These are phyloP conservation scores for Tylopilus felleus DNA, from an alignment of 768 basidiomycete genomes.

Conservation along the genomic window DNA sequence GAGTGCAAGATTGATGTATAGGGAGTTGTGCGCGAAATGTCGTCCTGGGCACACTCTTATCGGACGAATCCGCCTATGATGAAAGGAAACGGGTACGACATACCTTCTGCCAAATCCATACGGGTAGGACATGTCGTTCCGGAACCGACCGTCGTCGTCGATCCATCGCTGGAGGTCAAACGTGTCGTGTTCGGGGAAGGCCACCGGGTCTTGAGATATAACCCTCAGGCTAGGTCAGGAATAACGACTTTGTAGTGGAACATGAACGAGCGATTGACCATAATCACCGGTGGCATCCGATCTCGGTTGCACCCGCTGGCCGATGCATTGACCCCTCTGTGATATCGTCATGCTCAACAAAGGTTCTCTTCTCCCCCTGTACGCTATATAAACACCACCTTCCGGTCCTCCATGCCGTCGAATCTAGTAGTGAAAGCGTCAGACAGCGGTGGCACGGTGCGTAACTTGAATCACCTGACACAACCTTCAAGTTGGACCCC, in stretches of 20 bases:
- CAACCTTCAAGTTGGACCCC: too few relatives aligned
- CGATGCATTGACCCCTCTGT: conserved; percentile 23
- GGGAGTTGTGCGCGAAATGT: neutral
- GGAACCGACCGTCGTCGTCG: conserved; percentile 35
- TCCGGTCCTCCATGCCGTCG: too few relatives aligned
- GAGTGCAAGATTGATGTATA: neutral
- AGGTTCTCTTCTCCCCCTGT: too few relatives aligned
- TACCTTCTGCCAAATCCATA: conserved; percentile 51
- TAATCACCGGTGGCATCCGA: conserved; percentile 20
- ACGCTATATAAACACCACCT: too few relatives aligned
- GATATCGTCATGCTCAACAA: conserved; percentile 32
- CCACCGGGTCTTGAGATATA: neutral
- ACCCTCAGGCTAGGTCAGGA: conserved; percentile 17
- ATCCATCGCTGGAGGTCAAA: neutral
- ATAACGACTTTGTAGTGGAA: neutral
- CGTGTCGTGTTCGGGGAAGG: neutral
- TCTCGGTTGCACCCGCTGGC: conserved; percentile 21
- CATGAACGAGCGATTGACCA: neutral
- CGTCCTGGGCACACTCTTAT: neutral
- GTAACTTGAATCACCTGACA: too few relatives aligned
- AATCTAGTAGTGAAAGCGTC: too few relatives aligned
- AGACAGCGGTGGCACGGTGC: too few relatives aligned
- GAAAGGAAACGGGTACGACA: neutral
- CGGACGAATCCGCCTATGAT: neutral
- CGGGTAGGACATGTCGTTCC: conserved; percentile 42